A percentile compares a stretch with the other conserved stretches of the same genome.
Evolutionary conservation across 2,329 filamentous ascomycete species (phyloP).

Genomic region (Cadophora sp.): DNA sequence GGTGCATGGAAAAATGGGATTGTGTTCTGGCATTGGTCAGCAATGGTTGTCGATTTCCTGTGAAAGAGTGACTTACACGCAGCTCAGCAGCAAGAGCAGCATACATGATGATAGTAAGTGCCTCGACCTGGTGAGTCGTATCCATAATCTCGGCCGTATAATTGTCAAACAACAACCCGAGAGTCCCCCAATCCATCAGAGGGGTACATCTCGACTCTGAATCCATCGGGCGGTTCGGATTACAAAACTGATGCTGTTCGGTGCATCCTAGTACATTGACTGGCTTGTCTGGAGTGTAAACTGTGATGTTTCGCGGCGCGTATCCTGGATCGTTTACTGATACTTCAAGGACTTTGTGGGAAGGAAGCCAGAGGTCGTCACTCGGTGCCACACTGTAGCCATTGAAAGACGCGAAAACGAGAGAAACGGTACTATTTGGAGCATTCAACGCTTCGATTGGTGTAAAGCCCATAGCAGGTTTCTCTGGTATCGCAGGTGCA

Average conservation of each 20-base stretch:
- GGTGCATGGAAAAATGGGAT: background rate
- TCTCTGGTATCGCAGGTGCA: background rate
- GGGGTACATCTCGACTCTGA: background rate
- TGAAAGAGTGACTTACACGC: background rate
- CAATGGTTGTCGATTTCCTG: too few species aligned
- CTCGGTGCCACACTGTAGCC: background rate
- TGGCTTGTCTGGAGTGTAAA: background rate
- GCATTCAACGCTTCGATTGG: background rate
- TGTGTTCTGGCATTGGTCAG: background rate
- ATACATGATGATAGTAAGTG: background rate
- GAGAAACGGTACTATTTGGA: background rate
- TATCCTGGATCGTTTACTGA: background rate
- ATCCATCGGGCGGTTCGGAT: slow-evolving; percentile 2
- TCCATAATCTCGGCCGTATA: background rate
- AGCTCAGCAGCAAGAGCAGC: background rate
- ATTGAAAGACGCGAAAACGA: background rate
- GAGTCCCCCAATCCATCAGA: background rate
- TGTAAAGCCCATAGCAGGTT: background rate
- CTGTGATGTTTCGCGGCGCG: background rate
- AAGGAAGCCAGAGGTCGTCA: slow-evolving; percentile 6
- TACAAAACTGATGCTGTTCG: slow-evolving; percentile 13
- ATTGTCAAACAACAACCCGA: background rate
- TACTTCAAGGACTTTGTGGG: background rate
- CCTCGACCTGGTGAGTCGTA: background rate
- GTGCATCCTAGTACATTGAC: background rate